Evolutionary conservation across 1,284 basidiomycete genomes (phyloP), one percentile per base, ranked within the genome.

Genomic region (Porogramme epimiltina): DNA sequence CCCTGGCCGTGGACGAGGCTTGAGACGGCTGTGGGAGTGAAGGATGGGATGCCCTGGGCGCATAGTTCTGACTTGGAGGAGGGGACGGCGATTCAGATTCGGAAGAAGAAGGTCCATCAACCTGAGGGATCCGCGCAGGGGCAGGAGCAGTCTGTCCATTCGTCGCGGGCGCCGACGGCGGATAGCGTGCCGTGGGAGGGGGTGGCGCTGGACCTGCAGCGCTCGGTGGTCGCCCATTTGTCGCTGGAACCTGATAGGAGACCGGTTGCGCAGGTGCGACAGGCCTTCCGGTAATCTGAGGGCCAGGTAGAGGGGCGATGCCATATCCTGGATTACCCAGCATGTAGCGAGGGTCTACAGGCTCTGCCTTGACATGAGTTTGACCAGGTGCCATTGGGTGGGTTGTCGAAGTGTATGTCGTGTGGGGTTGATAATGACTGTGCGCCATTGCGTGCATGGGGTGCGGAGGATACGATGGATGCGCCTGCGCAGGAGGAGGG

Each of bases 331-430:
- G 73, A 22, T 59, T 67, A 54, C 64, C 74, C 45, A 89, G 69
- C 61, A 86, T 79, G 64, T 82, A 89, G 19, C 86, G 77, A 48
- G 65, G 74, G 47, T 90, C 88, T 24, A 82, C 61, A 0, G 85
- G 87, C 61, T 90, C 87, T 2, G 84, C 56, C 65, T 90, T 90
- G 43, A 90, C 79, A 44, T 78, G 70, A 1, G 77, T 64, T 52
- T 73, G 70, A 28, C 63, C 58, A 19, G 70, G 62, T 15, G 45
- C 41, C 66, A 53, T 68, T 16, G 72, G 70, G 3, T 74, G 67
- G 8, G 72, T 70, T 6, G 72, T 66, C 53, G 79, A 81, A 9
- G 53, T 44, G 52, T 64, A 69, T 24, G 61, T 62, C 41, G 59
- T 65, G 40, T 69, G 71, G 8, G 73, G 70, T 42, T 79, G 68